These are phyloP conservation scores for Hyphopichia wangnamkhiaoensis DNA, from an alignment of 1,139 yeast genomes.

Conservation along the genomic window DNA sequence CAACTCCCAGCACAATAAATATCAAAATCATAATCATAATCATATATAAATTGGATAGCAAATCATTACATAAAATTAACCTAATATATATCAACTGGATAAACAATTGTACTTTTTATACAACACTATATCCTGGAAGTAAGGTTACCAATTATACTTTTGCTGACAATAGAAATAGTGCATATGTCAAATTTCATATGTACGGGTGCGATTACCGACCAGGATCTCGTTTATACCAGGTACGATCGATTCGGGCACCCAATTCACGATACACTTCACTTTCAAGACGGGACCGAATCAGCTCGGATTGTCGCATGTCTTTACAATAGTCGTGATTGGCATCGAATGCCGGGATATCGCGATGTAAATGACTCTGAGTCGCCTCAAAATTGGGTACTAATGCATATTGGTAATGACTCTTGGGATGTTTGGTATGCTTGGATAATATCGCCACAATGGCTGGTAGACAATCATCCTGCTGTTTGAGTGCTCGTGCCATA, in stretches of 20 bases:
- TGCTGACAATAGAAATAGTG: no score
- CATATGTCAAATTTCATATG: not conserved
- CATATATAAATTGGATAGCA: no score
- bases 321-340: not conserved
- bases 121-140: no score
- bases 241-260: slow-evolving; percentile 1
- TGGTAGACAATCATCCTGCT: not conserved
- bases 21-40: no score
- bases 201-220: not conserved
- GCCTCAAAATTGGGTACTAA: not conserved
- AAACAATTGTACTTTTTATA: no score
- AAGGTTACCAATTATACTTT: no score
- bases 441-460: not conserved
- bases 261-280: not conserved
- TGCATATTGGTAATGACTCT: not conserved
- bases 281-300: not conserved
- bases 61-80: no score
- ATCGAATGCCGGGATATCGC: not conserved
- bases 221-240: not conserved
- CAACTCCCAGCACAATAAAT: no score
- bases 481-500: not conserved
- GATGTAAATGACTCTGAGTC: not conserved
- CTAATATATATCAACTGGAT: no score
- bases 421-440: no score
- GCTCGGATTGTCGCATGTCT: not conserved